phyloP scores from a whole-genome alignment of 75 land plant species.

The Larix kaempferi region DNA sequence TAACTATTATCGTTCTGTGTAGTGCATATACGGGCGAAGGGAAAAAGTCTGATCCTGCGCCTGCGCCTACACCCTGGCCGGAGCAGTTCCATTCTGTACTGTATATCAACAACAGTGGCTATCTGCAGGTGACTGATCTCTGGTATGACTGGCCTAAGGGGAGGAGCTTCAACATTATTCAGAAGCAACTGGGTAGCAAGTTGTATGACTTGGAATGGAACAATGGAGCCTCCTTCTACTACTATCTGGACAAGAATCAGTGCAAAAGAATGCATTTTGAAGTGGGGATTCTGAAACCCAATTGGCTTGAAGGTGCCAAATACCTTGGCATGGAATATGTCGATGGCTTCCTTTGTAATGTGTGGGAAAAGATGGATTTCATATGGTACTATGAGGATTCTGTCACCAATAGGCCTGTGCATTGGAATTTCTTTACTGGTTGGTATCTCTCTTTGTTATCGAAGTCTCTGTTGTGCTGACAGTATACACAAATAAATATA shows the following conservation, averaged over 20 bases:
- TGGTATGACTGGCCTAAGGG: conserved; percentile 92
- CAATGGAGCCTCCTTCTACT: conserved; percentile 86
- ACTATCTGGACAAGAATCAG: conserved; percentile 40
- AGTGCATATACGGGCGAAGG: neutral
- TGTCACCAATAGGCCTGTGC: conserved; percentile 63
- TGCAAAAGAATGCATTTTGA: conserved; percentile 37
- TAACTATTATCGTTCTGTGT: no score
- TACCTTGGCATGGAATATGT: conserved; percentile 56
- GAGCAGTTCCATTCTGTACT: conserved; percentile 76
- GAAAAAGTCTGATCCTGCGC: conserved; percentile 23
- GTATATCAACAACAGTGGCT: conserved; percentile 47
- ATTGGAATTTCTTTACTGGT: conserved; percentile 81
- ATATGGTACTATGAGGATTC: conserved; percentile 82
- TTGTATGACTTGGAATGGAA: conserved; percentile 83
- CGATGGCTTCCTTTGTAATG: conserved; percentile 82
- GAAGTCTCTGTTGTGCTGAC: no score
- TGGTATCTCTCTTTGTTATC: neutral
- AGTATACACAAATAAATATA: no score
- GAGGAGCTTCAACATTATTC: conserved; percentile 86
- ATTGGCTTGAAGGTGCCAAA: conserved; percentile 76
- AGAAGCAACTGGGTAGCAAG: conserved; percentile 50
- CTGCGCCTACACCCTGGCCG: conserved; percentile 80
- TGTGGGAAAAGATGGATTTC: conserved; percentile 80
- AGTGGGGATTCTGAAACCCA: conserved; percentile 85
- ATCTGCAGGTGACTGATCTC: conserved; percentile 56